Base-by-base conservation (phyloP, 345 rosid species). In the Citrus reticulata region DNA sequence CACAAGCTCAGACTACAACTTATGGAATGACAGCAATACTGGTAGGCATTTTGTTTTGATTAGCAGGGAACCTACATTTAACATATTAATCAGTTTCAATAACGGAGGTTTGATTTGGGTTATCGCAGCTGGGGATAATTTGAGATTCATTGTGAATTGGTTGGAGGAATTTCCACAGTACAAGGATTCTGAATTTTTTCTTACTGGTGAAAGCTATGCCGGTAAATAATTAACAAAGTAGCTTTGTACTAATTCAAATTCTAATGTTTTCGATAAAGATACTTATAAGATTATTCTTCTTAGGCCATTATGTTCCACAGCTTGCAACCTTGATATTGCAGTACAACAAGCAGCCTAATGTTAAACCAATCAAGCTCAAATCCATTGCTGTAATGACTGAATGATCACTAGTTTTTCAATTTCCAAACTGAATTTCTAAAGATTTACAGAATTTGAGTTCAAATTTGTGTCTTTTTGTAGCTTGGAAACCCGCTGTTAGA, bases 401-500 rank as follows among this genome's bases (percentile, higher is more conserved):
- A 80, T n/a, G 78, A 85, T 54, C 7, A 62, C 60, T 62, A 19
- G 16, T 49, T 37, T 54, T 5, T 46, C 5, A 46, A 13, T 25
- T 51, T n/a, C 29, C 59, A 40, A 1, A 72, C 27, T 46, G 51
- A 30, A 7, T 72, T 54, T 30, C 37, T 22, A 17, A 30, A 29
- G 55, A 57, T 40, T 19, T 2, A 7, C 29, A 37, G 85, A 54
- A 40, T 54, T 46, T 46, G 51, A 46, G 51, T 46, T 27, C 17
- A 68, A 37, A 22, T 40, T 54, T 46, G 51, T 46, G 51, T 46
- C 51, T 20, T 30, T 72, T 46, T 76, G 70, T 68, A 87, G 88
- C 79, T 87, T 59, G 90, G 87, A 35, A 87, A 85, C 68, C 86
- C 88, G 9, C 82, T 87, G 24, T 61, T 83, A 20, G 88, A 85